Evolutionary conservation across 257 asterid species (phyloP), one percentile per base, ranked within the genome.

Genomic region (Knoxia roxburghii): DNA sequence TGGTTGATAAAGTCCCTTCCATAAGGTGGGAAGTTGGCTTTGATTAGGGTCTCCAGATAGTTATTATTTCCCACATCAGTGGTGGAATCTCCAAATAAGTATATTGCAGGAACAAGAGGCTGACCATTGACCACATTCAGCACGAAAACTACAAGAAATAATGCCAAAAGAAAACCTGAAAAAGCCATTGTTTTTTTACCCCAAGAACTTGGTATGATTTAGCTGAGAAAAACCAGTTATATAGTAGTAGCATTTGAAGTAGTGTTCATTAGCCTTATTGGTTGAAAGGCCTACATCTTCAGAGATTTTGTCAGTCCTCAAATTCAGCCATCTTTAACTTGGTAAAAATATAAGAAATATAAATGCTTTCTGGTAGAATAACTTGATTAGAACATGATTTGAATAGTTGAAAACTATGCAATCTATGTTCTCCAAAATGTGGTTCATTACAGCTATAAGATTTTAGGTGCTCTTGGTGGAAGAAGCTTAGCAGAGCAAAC

Each of bases 11-110:
- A 90, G 60, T 90, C 96, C 78, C 95, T 84, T 40, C 97, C 97
- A 58, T 90, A 90, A 65, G 97, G 97, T 0, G 80, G 82, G 78
- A 90, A 90, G 68, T 90, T 80, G 17, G 97, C 86, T 73, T 86
- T 88, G 61, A 90, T 82, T 58, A 90, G 20, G 14, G 97, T 90
- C 65, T 86, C 79, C 27, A 88, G 87, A 76, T 86, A 51, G 79
- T 90, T 90, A 77, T 90, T 90, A 57, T 90, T 90, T 61, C 97
- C 97, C 35, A 46, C 90, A 74, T 88, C 96, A 30, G 86, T 80
- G 0, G 86, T 74, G 2, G 97, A 88, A 71, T 90, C 97, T 2
- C 97, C 96, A 56, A 90, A 90, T 56, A 85, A 78, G 63, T 80
- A 61, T 13, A 90, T 65, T 41, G 95, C 97, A 39, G 97, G 96